A percentile compares a stretch with the other conserved stretches of the same genome.
Conservation (phyloP, 1,284 basidiomycete genomes). For the Volvariella surrecta region DNA sequence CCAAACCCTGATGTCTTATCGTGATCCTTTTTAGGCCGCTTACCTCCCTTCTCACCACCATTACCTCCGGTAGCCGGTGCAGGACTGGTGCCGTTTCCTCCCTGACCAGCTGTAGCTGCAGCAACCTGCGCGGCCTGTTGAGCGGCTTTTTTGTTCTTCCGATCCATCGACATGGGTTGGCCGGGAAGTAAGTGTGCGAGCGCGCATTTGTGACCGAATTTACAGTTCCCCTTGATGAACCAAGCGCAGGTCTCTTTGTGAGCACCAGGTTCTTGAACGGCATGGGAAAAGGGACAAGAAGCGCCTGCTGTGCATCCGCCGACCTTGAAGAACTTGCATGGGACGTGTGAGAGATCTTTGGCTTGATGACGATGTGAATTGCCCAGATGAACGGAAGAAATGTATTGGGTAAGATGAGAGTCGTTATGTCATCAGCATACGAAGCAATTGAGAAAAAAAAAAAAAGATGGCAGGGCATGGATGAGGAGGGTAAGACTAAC, state of each 20-base stretch:
- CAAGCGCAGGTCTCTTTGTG: conserved; percentile 92
- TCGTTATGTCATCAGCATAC: too few relatives aligned
- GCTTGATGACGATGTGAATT: conserved; percentile 21
- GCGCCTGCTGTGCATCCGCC: conserved; percentile 90
- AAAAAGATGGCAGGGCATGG: not conserved
- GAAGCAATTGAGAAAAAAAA: not conserved
- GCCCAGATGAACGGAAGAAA: not conserved
- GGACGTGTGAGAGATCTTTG: conserved; percentile 92
- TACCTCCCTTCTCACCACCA: too few relatives aligned
- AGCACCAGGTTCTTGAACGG: conserved; percentile 56
- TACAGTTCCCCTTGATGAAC: conserved; percentile 95
- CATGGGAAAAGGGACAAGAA: conserved; percentile 94
- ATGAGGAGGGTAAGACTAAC: not conserved
- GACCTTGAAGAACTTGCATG: conserved; percentile 97
- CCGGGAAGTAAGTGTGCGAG: conserved; percentile 92
- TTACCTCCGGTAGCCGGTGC: conserved; percentile 9
- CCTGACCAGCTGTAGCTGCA: conserved; percentile 33
- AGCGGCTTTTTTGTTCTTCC: conserved; percentile 96
- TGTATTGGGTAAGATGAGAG: too few relatives aligned
- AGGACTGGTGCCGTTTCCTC: conserved; percentile 28
- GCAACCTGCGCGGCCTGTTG: conserved; percentile 63
- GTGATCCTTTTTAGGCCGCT: not conserved
- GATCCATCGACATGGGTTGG: conserved; percentile 91
- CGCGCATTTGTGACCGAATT: conserved; percentile 96
- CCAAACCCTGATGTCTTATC: conserved; percentile 10